Base-by-base conservation (phyloP, 139 green algal genomes). In the Ettlia oleoabundans region DNA sequence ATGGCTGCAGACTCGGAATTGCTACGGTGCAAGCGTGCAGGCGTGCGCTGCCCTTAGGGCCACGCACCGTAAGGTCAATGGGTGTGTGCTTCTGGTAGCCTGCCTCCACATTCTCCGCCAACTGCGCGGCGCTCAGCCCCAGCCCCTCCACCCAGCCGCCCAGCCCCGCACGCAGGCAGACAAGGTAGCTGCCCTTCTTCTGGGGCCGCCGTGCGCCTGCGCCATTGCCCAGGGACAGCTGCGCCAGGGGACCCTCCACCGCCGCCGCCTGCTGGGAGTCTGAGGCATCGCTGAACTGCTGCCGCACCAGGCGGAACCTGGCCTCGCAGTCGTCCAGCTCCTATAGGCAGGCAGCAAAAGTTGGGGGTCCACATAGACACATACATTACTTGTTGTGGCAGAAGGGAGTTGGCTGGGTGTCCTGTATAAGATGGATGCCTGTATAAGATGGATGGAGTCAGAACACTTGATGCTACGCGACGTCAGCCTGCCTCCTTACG, bases 41-140 rank as follows among this genome's bases (percentile, higher is more conserved):
- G n/a, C n/a, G n/a, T n/a, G n/a, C n/a, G 62, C n/a, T 24, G 9
- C 33, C 30, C 30, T 18, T 26, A 4, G 32, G 18, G 24, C 24
- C 18, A 21, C 51, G 15, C 55, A 81, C 84, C 78, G 64, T 41
- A n/a, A 47, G 58, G 61, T 92, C 86, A 28, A 66, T 47, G 8
- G 80, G 67, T 62, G 75, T 52, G 32, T 92, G 70, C 80, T 82
- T 77, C 55, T 88, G 91, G 78, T 90, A 95, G 9, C 78, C 72
- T 0, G 43, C 69, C 37, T 85, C 66, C 65, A 96, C 47, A 41
- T 96, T 96, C 24, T 92, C 89, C 5, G 83, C 92, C 58, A 97
- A 65, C 37, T 94, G 65, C 28, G 77, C 90, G 24, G 90, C 61
- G 24, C 26, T 82, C 7, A 93, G 38, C 40, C 79, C 84, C 33